phyloP scores from a whole-genome alignment of 257 asterid species.

The Solanum infundibuliforme region DNA sequence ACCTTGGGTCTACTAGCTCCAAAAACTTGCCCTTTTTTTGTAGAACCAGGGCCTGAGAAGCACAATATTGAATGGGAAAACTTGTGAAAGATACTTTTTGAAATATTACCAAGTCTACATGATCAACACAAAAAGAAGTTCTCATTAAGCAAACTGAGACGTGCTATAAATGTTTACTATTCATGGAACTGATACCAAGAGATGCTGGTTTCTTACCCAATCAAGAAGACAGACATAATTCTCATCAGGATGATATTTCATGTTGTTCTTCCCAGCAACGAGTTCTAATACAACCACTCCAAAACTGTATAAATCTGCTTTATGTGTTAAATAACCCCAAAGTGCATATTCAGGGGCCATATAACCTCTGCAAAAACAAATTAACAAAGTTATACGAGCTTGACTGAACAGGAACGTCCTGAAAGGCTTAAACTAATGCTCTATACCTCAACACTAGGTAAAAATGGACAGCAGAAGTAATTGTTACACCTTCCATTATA shows the following conservation, averaged over 20 bases:
- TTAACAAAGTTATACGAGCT: background rate
- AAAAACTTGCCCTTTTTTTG: conserved; percentile 32
- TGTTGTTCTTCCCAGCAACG: conserved; percentile 49
- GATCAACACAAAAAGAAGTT: background rate
- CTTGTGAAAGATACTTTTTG: background rate
- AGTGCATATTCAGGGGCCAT: conserved; percentile 74
- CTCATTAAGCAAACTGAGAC: background rate
- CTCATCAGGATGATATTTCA: conserved; percentile 39
- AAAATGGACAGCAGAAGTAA: background rate
- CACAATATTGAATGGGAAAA: background rate
- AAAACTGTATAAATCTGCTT: conserved; percentile 64
- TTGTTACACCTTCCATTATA: background rate
- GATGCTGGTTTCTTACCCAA: conserved; percentile 32
- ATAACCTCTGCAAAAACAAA: conserved; percentile 33
- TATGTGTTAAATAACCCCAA: conserved; percentile 61
- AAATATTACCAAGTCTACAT: background rate
- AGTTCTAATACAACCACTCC: conserved; percentile 55
- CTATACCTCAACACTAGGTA: background rate
- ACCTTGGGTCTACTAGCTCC: conserved; percentile 47
- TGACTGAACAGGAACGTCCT: background rate
- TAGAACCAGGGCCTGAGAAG: conserved; percentile 43
- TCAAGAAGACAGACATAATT: conserved; percentile 56
- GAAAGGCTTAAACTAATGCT: background rate
- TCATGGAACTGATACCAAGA: background rate
- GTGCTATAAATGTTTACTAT: background rate